These are phyloP conservation scores for Cinnamomum micranthum DNA, from an alignment of 164 flowering plant genomes.

Conservation along the genomic window DNA sequence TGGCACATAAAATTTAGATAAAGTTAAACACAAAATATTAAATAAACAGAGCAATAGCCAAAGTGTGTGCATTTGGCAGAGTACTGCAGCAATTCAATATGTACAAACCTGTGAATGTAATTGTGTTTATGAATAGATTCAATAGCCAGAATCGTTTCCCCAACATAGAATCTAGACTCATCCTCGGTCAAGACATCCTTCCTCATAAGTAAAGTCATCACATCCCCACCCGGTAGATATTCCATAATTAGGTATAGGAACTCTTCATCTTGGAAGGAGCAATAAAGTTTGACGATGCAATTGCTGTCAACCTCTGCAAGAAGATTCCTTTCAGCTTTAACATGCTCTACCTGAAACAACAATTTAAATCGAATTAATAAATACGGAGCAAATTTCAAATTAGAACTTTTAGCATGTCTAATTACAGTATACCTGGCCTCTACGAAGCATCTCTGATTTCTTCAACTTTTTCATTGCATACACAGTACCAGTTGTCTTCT, in stretches of 20 bases:
- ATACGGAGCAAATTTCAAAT: conserved; percentile 1
- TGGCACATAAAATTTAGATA: too few species aligned
- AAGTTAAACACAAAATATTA: too few species aligned
- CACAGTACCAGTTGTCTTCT: conserved; percentile 76
- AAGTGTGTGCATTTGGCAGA: not conserved
- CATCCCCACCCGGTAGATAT: conserved; percentile 97
- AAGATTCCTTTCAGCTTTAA: conserved; percentile 93
- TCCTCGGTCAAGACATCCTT: conserved; percentile 91
- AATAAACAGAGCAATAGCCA: not conserved
- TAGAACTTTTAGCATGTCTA: not conserved
- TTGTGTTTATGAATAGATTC: conserved; percentile 96
- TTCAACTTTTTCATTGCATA: conserved; percentile 97
- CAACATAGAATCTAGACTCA: conserved; percentile 93
- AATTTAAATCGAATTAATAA: not conserved
- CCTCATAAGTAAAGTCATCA: conserved; percentile 98
- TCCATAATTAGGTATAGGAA: conserved; percentile 94
- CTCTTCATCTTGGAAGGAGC: conserved; percentile 97
- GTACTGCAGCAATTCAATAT: not conserved
- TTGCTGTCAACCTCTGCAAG: conserved; percentile 97
- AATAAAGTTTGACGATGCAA: conserved; percentile 95
- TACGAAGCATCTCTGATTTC: conserved; percentile 94
- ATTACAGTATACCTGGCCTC: conserved; percentile 69
- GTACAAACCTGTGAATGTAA: conserved; percentile 81
- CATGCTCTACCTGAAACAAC: conserved; percentile 81
- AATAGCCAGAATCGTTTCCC: conserved; percentile 88